These are phyloP conservation scores for Hyaloscypha hepaticicola DNA, from an alignment of 495 filamentous ascomycete species.

Conservation along the genomic window DNA sequence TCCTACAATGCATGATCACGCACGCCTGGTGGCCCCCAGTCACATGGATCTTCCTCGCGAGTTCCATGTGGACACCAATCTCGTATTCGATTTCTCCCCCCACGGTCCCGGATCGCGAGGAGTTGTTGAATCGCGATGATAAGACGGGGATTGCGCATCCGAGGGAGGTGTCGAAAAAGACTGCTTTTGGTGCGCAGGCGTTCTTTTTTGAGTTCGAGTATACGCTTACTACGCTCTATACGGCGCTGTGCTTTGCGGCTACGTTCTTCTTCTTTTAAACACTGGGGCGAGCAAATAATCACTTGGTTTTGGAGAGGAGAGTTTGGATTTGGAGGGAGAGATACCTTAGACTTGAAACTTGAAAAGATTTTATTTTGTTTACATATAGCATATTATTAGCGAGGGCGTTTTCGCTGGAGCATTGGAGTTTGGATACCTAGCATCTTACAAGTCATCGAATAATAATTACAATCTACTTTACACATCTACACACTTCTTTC, in stretches of 20 bases:
- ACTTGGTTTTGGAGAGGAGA: background rate
- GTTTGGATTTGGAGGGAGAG: too few species aligned
- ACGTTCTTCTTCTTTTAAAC: constrained; percentile 35
- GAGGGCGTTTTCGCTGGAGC: too few species aligned
- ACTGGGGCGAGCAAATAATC: background rate
- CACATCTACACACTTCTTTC: too few species aligned
- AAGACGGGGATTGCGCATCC: constrained; percentile 47
- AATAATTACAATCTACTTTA: too few species aligned
- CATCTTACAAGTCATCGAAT: too few species aligned
- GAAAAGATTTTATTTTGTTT: too few species aligned
- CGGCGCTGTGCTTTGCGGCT: constrained; percentile 40
- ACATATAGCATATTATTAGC: too few species aligned
- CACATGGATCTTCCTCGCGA: constrained; percentile 40
- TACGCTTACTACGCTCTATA: constrained; percentile 36
- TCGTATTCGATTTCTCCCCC: constrained; percentile 46
- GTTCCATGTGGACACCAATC: constrained; percentile 37
- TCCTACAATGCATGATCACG: constrained; percentile 41
- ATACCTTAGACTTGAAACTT: too few species aligned
- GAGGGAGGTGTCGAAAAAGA: constrained; percentile 42
- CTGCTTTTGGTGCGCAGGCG: constrained; percentile 41
- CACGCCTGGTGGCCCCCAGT: constrained; percentile 48
- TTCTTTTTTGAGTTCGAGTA: constrained; percentile 45
- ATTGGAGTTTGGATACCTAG: too few species aligned
- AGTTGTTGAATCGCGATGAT: constrained; percentile 41
- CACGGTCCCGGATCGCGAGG: constrained; percentile 42